A percentile compares a stretch with the other conserved stretches of the same genome.
Evolutionary conservation across 371 early-diverging fungal genomes (phyloP).

Genomic region (Mortierella sp.): DNA sequence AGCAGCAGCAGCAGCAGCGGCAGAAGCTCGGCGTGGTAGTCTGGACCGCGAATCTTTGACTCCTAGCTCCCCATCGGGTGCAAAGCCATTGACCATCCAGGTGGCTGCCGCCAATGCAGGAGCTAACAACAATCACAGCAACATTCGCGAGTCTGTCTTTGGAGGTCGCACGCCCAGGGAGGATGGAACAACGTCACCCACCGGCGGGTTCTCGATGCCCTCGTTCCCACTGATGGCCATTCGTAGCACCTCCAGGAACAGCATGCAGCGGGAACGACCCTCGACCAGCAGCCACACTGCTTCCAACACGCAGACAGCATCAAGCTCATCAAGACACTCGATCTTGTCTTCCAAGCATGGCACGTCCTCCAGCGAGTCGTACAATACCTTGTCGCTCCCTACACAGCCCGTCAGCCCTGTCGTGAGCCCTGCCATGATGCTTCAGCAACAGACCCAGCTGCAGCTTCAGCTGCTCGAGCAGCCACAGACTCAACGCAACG

Average conservation of each 20-base stretch:
- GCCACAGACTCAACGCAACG: slow-evolving; percentile 1
- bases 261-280: too few relatives aligned
- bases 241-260: too few relatives aligned
- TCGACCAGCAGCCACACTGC: too few relatives aligned
- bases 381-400: slow-evolving; percentile 2
- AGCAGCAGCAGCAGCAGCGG: too few relatives aligned
- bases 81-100: neutral
- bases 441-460: slow-evolving; percentile 22
- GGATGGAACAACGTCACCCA: slow-evolving; percentile 4
- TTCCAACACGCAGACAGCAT: too few relatives aligned
- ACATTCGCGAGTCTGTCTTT: slow-evolving; percentile 49
- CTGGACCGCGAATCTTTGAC: too few relatives aligned
- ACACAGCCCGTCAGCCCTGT: slow-evolving; percentile 16
- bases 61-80: too few relatives aligned
- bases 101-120: slow-evolving; percentile 5
- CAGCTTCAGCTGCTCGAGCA: slow-evolving; percentile 16
- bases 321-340: slow-evolving; percentile 15
- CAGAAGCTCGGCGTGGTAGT: too few relatives aligned
- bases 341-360: slow-evolving; percentile 22
- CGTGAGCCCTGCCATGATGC: slow-evolving; percentile 3
- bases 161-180: slow-evolving; percentile 39
- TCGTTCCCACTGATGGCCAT: too few relatives aligned
- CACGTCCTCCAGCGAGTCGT: slow-evolving; percentile 16
- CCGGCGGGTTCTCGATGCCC: slow-evolving; percentile 12
- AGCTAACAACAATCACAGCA: slow-evolving; percentile 14